Conservation (phyloP, 2,329 filamentous ascomycete species). For the Dactylonectria macrodidyma region DNA sequence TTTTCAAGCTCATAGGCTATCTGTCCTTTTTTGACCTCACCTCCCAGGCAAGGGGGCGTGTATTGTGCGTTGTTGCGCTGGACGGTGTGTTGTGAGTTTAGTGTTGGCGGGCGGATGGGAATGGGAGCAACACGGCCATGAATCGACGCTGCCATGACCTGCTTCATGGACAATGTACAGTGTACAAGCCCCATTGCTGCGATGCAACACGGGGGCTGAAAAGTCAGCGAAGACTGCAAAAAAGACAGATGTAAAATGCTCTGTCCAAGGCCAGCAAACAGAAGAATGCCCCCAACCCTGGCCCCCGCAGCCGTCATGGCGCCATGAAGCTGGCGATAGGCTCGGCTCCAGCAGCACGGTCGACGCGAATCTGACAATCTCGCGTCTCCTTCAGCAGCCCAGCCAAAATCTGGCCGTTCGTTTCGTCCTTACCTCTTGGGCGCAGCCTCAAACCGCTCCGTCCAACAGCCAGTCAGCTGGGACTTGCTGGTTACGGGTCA, state of each 20-base stretch:
- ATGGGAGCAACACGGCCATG: not conserved
- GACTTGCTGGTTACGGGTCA: not conserved
- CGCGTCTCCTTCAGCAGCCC: constrained; percentile 1
- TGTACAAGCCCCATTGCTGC: not conserved
- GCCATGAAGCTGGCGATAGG: constrained; percentile 18
- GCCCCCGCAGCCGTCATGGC: not conserved
- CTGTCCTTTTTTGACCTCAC: not conserved
- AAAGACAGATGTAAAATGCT: not conserved
- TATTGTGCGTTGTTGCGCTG: constrained; percentile 15
- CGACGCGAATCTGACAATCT: constrained; percentile 28
- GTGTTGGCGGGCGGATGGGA: constrained; percentile 11
- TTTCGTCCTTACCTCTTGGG: constrained; percentile 9
- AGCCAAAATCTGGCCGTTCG: constrained; percentile 21
- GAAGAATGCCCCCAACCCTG: not conserved
- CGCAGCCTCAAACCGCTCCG: not conserved
- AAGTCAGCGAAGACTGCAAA: not conserved
- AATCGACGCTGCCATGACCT: constrained; percentile 2
- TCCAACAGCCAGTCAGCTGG: constrained; percentile 8
- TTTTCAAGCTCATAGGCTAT: too few species aligned
- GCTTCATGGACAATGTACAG: constrained; percentile 4
- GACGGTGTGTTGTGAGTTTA: constrained; percentile 23
- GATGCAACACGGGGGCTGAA: constrained; percentile 5
- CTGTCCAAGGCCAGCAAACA: not conserved
- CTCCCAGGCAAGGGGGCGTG: constrained; percentile 17
- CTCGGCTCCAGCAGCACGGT: constrained; percentile 17